A percentile compares a stretch with the other conserved stretches of the same genome.
These are phyloP conservation scores for Tetrastigma voinierianum DNA, from an alignment of 164 flowering plant species.

Conservation along the genomic window DNA sequence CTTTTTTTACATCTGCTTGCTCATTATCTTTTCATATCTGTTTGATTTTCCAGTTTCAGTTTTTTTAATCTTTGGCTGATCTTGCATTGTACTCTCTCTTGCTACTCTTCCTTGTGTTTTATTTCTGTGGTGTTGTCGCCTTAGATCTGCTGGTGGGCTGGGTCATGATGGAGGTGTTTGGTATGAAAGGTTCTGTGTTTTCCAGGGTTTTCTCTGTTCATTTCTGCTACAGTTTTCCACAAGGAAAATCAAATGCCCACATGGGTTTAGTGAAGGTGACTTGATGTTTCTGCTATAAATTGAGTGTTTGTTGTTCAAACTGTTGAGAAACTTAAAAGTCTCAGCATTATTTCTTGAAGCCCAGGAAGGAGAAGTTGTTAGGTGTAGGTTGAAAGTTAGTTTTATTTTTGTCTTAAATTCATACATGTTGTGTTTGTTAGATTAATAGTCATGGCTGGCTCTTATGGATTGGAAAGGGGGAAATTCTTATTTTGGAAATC, in stretches of 20 bases:
- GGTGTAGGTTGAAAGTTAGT: not conserved
- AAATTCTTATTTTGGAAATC: not conserved
- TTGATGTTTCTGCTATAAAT: conserved; percentile 4
- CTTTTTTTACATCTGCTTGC: too few species aligned
- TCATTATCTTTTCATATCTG: not conserved
- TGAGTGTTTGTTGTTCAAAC: conserved; percentile 2
- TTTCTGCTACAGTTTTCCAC: not conserved
- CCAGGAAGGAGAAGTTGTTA: not conserved
- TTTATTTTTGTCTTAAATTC: not conserved
- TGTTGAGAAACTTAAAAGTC: not conserved
- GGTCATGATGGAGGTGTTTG: not conserved
- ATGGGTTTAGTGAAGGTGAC: conserved; percentile 9
- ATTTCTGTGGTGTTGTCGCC: not conserved
- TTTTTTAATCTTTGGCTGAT: not conserved
- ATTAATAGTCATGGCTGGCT: not conserved
- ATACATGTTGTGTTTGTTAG: not conserved
- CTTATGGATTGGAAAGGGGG: not conserved
- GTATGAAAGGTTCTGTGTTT: conserved; percentile 10
- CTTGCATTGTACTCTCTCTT: not conserved
- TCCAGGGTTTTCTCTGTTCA: not conserved
- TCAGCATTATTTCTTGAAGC: not conserved
- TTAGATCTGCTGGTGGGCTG: conserved; percentile 20
- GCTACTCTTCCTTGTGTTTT: not conserved
- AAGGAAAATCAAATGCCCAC: conserved; percentile 2
- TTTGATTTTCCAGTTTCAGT: not conserved